A percentile compares a stretch with the other conserved stretches of the same genome.
Evolutionary conservation across 352 stramenopile genomes (phyloP).

Genomic region (Pythium vanterpoolii): DNA sequence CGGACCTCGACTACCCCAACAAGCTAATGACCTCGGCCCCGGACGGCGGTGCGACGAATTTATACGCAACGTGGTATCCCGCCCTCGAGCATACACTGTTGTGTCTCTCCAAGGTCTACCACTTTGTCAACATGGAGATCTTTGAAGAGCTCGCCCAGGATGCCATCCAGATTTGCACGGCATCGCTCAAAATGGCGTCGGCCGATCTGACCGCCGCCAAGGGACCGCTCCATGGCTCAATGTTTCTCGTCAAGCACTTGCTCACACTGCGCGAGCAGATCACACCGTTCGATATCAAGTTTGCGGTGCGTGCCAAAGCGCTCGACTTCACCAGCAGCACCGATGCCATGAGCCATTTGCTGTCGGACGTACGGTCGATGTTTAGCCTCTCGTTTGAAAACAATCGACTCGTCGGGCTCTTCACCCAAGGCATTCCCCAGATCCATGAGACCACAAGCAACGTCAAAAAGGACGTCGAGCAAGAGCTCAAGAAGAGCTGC

Average conservation of each 20-base stretch:
- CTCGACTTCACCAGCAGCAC: slow-evolving; percentile 75
- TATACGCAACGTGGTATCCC: slow-evolving; percentile 85
- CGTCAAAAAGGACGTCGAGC: slow-evolving; percentile 76
- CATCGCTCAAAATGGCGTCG: slow-evolving; percentile 72
- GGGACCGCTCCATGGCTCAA: slow-evolving; percentile 51
- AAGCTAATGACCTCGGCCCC: slow-evolving; percentile 44
- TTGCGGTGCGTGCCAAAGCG: slow-evolving; percentile 63
- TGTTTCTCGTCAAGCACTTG: slow-evolving; percentile 83
- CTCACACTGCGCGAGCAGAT: slow-evolving; percentile 83
- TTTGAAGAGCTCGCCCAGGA: slow-evolving; percentile 85
- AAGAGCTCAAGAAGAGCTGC: slow-evolving; percentile 79
- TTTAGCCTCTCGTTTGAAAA: slow-evolving; percentile 62
- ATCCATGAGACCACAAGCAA: slow-evolving; percentile 77
- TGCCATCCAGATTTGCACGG: slow-evolving; percentile 75
- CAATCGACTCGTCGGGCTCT: slow-evolving; percentile 54
- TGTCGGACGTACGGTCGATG: slow-evolving; percentile 59
- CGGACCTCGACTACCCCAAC: slow-evolving; percentile 70
- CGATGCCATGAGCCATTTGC: slow-evolving; percentile 68
- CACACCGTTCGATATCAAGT: slow-evolving; percentile 82
- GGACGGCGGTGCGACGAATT: slow-evolving; percentile 19
- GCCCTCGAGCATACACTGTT: slow-evolving; percentile 79
- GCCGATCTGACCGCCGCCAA: slow-evolving; percentile 55
- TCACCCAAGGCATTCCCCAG: slow-evolving; percentile 71
- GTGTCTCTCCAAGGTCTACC: slow-evolving; percentile 84
- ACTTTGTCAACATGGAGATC: slow-evolving; percentile 83